Percentiles rank a stretch among this genome's conserved stretches.
phyloP scores from a whole-genome alignment of 306 rosid genomes.

The Pyrus pyrifolia region DNA sequence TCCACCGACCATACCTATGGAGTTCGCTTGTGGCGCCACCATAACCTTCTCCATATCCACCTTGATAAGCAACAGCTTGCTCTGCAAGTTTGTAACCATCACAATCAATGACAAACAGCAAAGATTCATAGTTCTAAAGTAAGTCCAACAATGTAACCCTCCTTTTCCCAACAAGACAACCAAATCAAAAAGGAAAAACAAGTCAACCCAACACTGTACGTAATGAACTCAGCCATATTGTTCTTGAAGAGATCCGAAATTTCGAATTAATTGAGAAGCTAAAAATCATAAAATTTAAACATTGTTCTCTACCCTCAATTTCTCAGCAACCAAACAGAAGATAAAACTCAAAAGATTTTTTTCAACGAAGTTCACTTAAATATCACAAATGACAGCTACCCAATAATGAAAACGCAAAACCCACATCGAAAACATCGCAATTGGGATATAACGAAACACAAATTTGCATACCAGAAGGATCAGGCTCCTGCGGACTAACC shows the following conservation, averaged over 20 bases:
- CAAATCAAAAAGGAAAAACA: neutral
- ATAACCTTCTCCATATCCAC: conserved; percentile 51
- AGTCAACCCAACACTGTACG: neutral
- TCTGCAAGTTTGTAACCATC: conserved; percentile 36
- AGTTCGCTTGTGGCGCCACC: conserved; percentile 35
- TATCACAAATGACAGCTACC: conserved; percentile 3
- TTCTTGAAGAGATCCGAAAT: neutral
- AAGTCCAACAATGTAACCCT: neutral
- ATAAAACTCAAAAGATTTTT: neutral
- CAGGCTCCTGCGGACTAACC: conserved; percentile 57
- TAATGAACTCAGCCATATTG: neutral
- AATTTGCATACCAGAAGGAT: conserved; percentile 41
- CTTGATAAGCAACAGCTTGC: conserved; percentile 61
- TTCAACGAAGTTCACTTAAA: neutral
- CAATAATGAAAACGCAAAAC: conserved; percentile 19
- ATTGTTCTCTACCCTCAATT: neutral
- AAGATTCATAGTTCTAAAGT: neutral
- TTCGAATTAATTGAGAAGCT: neutral
- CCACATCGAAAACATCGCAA: neutral
- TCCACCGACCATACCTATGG: conserved; percentile 41
- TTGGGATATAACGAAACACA: neutral
- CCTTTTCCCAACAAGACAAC: neutral
- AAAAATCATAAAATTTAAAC: neutral
- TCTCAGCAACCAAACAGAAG: neutral
- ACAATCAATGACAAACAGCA: neutral